These are phyloP conservation scores for Sorghum bicolor DNA, from an alignment of 176 grass and related monocot species.

Conservation along the genomic window Sorghum_bicolor_NCBIv3 NC_012874.2:62892501-62893000, in stretches of 20 bases:
- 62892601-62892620: not conserved
- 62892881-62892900: not conserved
- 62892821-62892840: not conserved
- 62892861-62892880: constrained; percentile 10
- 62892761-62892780: not conserved
- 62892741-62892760: not conserved
- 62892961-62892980: constrained; percentile 20
- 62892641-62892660: not conserved
- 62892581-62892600: not conserved
- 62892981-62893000: not conserved
- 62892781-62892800: constrained; percentile 29
- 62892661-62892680: constrained; percentile 29
- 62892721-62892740: not conserved
- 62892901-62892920: not conserved
- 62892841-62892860: constrained; percentile 23
- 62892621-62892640: not conserved
- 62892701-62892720: constrained; percentile 6
- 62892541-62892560: no score
- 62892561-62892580: not conserved
- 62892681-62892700: not conserved
- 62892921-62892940: constrained; percentile 7
- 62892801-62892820: not conserved
- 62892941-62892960: constrained; percentile 21
- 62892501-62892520: not conserved
- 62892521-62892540: not conserved